phyloP scores from a whole-genome alignment of 2,329 filamentous ascomycete species.

The Acephala macrosclerotiorum region DNA sequence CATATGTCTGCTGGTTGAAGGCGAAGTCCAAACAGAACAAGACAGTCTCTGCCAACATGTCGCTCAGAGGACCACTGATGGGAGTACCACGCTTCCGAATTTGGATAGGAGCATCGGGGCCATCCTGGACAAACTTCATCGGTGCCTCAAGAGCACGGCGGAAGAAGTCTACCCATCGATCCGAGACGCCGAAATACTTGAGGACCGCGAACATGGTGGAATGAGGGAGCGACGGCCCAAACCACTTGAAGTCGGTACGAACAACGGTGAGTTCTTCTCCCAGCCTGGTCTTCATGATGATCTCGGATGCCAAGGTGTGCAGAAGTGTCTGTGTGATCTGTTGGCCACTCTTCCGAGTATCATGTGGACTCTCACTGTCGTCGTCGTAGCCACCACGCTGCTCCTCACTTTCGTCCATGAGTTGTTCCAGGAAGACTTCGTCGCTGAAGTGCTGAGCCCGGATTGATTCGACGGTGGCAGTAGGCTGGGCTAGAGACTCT shows the following conservation, averaged over 20 bases:
- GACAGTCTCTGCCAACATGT: slow-evolving; percentile 64
- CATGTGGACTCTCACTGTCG: slow-evolving; percentile 40
- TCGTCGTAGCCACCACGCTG: slow-evolving; percentile 51
- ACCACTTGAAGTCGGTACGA: slow-evolving; percentile 64
- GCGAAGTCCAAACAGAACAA: slow-evolving; percentile 72
- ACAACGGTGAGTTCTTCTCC: slow-evolving; percentile 59
- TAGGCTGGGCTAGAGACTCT: not conserved
- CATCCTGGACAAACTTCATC: slow-evolving; percentile 62
- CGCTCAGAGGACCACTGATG: slow-evolving; percentile 63
- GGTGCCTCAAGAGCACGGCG: slow-evolving; percentile 64
- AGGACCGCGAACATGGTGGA: slow-evolving; percentile 63
- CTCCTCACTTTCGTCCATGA: slow-evolving; percentile 51
- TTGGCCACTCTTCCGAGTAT: slow-evolving; percentile 51
- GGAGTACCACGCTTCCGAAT: slow-evolving; percentile 64
- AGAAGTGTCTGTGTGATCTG: slow-evolving; percentile 63
- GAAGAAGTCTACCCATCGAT: slow-evolving; percentile 66
- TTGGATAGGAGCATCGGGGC: slow-evolving; percentile 50
- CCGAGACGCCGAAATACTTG: slow-evolving; percentile 64
- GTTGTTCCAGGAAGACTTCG: slow-evolving; percentile 63
- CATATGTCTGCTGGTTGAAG: slow-evolving; percentile 63
- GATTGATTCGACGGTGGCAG: slow-evolving; percentile 44
- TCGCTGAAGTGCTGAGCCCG: slow-evolving; percentile 52
- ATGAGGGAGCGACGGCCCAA: slow-evolving; percentile 65
- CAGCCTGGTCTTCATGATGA: slow-evolving; percentile 56
- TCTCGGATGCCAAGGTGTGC: slow-evolving; percentile 61